These are phyloP conservation scores for Termitomyces sp. DNA, from an alignment of 768 basidiomycete genomes.

Conservation along the genomic window DNA sequence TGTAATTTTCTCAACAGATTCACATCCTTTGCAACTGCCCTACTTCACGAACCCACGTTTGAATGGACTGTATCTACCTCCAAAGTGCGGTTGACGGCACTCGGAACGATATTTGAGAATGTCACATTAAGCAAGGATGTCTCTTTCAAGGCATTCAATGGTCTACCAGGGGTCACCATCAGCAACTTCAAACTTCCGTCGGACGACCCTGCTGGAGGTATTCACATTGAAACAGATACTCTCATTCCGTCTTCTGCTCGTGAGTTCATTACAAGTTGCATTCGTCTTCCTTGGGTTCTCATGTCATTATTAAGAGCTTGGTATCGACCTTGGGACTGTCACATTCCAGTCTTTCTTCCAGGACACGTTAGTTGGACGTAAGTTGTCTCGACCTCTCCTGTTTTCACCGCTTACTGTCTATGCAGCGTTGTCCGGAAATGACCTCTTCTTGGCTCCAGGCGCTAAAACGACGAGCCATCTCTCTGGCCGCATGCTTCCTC, in stretches of 20 bases:
- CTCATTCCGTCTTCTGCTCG: constrained; percentile 61
- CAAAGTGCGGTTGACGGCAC: constrained; percentile 57
- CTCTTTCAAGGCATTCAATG: constrained; percentile 66
- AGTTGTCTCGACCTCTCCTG: constrained; percentile 20
- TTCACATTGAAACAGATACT: constrained; percentile 64
- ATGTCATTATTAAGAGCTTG: constrained; percentile 43
- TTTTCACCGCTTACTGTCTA: neutral
- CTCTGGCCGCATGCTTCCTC: constrained; percentile 58
- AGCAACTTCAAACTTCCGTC: constrained; percentile 66
- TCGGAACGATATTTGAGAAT: constrained; percentile 65
- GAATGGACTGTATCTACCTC: constrained; percentile 66
- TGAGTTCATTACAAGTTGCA: constrained; percentile 26
- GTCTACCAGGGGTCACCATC: constrained; percentile 64
- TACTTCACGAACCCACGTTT: constrained; percentile 61
- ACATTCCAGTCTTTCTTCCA: constrained; percentile 60
- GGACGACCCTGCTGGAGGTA: constrained; percentile 64
- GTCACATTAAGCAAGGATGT: constrained; percentile 56
- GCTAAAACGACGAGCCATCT: constrained; percentile 46
- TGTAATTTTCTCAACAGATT: constrained; percentile 33
- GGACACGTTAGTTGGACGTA: constrained; percentile 53
- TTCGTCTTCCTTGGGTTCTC: constrained; percentile 1
- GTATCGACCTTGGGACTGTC: constrained; percentile 63
- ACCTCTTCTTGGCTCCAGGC: constrained; percentile 45
- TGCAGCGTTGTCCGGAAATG: constrained; percentile 45
- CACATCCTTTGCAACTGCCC: constrained; percentile 58